These are phyloP conservation scores for Xerocomus potaroensis DNA, from an alignment of 768 basidiomycete genomes.

Conservation along the genomic window DNA sequence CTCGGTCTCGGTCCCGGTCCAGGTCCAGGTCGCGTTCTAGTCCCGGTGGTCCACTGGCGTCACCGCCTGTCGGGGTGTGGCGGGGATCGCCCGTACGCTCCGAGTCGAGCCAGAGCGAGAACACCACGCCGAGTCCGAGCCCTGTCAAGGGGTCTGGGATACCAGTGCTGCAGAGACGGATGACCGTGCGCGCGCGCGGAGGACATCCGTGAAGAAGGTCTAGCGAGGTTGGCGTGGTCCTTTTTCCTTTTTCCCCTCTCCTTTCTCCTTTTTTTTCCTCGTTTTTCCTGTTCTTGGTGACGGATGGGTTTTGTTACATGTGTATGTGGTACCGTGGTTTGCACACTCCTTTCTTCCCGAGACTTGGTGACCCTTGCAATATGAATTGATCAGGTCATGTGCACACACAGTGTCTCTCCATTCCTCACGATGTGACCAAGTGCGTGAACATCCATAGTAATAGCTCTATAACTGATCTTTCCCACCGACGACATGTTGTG, in stretches of 20 bases:
- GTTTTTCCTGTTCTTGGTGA: neutral
- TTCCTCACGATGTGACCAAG: too few species aligned
- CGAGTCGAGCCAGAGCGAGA: constrained; percentile 15
- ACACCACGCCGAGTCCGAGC: constrained; percentile 12
- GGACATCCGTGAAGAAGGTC: constrained; percentile 16
- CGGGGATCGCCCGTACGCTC: constrained; percentile 17
- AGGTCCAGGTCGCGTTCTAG: neutral
- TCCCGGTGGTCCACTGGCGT: neutral
- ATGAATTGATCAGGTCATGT: too few species aligned
- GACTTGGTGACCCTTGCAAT: too few species aligned
- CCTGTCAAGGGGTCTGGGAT: constrained; percentile 26
- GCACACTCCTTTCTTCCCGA: too few species aligned
- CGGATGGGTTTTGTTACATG: neutral
- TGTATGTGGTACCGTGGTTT: neutral
- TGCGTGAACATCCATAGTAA: too few species aligned
- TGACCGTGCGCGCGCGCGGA: constrained; percentile 27
- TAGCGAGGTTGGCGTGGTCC: neutral
- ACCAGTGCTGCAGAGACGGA: constrained; percentile 25
- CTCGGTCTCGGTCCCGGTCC: constrained; percentile 7
- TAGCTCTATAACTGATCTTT: too few species aligned
- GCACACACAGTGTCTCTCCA: too few species aligned
- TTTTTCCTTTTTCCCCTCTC: neutral
- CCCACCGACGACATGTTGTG: too few species aligned
- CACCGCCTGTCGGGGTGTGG: constrained; percentile 9
- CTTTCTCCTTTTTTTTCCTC: neutral